Base-by-base conservation (phyloP, 495 filamentous ascomycete species). In the Mytilinidion resinicola region DNA sequence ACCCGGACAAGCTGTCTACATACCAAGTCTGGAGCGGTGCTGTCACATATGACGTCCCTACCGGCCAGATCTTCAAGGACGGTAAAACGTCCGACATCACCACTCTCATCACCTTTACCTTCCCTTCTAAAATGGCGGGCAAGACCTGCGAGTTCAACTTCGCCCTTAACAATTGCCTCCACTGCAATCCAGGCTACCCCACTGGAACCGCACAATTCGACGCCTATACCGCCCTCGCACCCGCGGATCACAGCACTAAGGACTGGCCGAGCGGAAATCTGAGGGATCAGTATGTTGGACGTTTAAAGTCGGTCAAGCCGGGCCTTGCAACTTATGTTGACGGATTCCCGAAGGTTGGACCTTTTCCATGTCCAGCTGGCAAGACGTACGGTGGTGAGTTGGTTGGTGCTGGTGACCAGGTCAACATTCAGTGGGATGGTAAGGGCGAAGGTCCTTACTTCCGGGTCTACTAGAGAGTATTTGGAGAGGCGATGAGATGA, bases 61-160 rank as follows among this genome's bases (percentile, higher is more conserved):
- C 37, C 17, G 37, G 53, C 36, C 53, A 15, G 12, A 47, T 55
- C 53, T 15, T 20, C 38, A 55, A 55, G 37, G 34, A 47, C 53
- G 53, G 53, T 3, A 10, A 14, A 20, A 9, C 9, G 9, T 30
- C 19, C 50, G 53, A 55, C 38, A 30, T 43, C 19, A 55, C 53
- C 36, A 43, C 53, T 12, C 53, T 55, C 53, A 2, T 42, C 12
- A 55, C 53, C 53, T 55, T 55, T 38, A 55, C 37, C 4, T 43
- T 55, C 53, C 38, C 37, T 15, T 3, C 14, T 38, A 12, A 14
- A 15, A 34, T 36, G 11, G 53, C n/a, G 0, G 37, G 53, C 53
- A 43, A 39, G 25, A 55, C 53, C 37, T 55, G 53, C 53, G 20
- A 55, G 25, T 55, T 55, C 36, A 39, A 34, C 37, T 53, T 53